Conservation (phyloP, 768 basidiomycete genomes). For the Pleurotus ostreatus region DNA sequence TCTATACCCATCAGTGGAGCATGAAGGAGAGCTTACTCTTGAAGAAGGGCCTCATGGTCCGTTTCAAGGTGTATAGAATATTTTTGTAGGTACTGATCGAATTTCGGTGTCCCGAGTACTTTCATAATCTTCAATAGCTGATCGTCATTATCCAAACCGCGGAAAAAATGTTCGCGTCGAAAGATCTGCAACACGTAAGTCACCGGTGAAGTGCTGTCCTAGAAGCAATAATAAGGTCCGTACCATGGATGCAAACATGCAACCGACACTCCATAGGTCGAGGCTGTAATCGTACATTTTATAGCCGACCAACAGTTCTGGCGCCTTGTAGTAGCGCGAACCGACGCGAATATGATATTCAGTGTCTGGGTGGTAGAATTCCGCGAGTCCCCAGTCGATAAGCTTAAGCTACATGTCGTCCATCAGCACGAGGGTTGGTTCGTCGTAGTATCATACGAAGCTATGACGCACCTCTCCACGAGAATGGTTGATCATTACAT, state of each 20-base stretch:
- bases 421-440: background rate
- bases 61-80: conserved; percentile 68
- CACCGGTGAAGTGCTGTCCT: background rate
- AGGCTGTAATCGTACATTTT: conserved; percentile 70
- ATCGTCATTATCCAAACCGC: conserved; percentile 70
- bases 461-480: conserved; percentile 45
- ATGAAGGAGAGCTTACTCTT: conserved; percentile 29
- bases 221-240: conserved; percentile 15
- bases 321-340: conserved; percentile 70
- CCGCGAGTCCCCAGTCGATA: conserved; percentile 77
- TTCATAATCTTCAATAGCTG: conserved; percentile 69
- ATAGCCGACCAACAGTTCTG: conserved; percentile 68
- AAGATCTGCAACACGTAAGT: conserved; percentile 45
- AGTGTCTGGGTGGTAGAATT: conserved; percentile 69
- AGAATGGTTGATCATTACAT: conserved; percentile 72
- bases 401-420: conserved; percentile 38
- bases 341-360: conserved; percentile 74
- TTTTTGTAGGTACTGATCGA: conserved; percentile 54
- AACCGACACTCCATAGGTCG: conserved; percentile 72
- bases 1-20: background rate
- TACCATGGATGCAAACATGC: conserved; percentile 75
- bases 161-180: conserved; percentile 72
- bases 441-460: background rate
- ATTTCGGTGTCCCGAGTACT: conserved; percentile 63
- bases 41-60: conserved; percentile 52